phyloP scores from a whole-genome alignment of 108 stramenopile genomes.

The Cyclotella baltica region DNA sequence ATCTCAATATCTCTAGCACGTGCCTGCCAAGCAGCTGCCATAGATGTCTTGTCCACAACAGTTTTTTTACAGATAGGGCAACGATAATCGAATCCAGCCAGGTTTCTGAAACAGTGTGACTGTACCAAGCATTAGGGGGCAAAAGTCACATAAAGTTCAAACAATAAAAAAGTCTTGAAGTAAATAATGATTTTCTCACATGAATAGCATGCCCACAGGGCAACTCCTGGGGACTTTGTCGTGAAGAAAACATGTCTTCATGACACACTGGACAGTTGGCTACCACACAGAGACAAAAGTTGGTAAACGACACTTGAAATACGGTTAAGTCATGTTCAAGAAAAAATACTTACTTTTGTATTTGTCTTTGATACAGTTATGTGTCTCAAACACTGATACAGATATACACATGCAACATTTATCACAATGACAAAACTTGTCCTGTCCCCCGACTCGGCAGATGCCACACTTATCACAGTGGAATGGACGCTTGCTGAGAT shows the following conservation, averaged over 20 bases:
- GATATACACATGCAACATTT: constrained; percentile 57
- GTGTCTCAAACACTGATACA: constrained; percentile 33
- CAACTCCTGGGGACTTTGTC: constrained; percentile 85
- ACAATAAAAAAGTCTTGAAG: constrained; percentile 8
- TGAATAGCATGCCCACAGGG: constrained; percentile 91
- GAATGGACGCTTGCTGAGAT: constrained; percentile 37
- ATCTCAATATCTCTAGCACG: constrained; percentile 84
- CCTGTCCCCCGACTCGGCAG: constrained; percentile 55
- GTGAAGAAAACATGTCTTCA: constrained; percentile 59
- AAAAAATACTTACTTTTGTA: constrained; percentile 40
- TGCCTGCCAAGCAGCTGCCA: constrained; percentile 86
- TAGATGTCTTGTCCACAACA: constrained; percentile 70
- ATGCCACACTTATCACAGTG: constrained; percentile 59
- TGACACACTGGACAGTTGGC: constrained; percentile 59
- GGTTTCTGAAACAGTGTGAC: constrained; percentile 85
- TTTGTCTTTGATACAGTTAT: constrained; percentile 58
- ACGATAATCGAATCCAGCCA: constrained; percentile 88
- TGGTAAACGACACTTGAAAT: not conserved
- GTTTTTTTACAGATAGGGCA: constrained; percentile 93
- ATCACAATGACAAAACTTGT: constrained; percentile 50
- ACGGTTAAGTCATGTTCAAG: not conserved
- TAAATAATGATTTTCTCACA: constrained; percentile 17
- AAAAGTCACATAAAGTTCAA: not conserved
- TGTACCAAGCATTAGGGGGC: not conserved
- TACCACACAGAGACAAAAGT: not conserved